Evolutionary conservation across 768 basidiomycete genomes (phyloP), one percentile per base, ranked within the genome.

Genomic region (Mycena rosella): DNA sequence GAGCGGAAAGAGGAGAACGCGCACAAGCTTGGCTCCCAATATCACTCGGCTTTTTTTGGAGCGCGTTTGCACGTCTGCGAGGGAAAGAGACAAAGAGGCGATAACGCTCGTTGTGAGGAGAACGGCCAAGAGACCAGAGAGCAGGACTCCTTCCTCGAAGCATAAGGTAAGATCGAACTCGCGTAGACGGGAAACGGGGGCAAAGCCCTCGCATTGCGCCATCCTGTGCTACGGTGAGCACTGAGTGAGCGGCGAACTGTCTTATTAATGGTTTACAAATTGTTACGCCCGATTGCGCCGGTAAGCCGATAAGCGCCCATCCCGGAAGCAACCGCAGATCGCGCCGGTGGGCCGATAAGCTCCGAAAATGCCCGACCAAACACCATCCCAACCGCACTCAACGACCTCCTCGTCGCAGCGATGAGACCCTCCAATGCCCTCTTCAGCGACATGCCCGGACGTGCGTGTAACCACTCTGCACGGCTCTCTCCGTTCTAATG

Each of bases 151-250:
- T 69, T 95, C 91, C 72, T 96, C 91, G 69, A 91, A 93, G 76
- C 96, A 97, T 17, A 88, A 86, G 1, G 95, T 93, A 11, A 90
- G 70, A 76, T 96, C 96, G 75, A 95, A 94, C 17, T 85, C 80
- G 59, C 94, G 86, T 0, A 79, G 71, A 0, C 65, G 76, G 0
- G 94, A 95, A 20, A 89, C 78, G 18, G 85, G 80, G 11, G 76
- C 77, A 90, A 93, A 94, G 62, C 93, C 92, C 69, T 94, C 91
- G 73, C 91, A 91, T 24, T 57, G 55, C 2, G 51, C 51, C 64
- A 66, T 63, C 48, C 45, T 5, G 15, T n/a, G n/a, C n/a, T n/a
- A 15, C 8, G 4, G n/a, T 22, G 1, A 47, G 45, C 42, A n/a
- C 20, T 15, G n/a, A n/a, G 42, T 20, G 42, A n/a, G 18, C 20